Percentiles rank a stretch among this genome's conserved stretches.
These are phyloP conservation scores for Chlamydomonas asymmetrica DNA, from an alignment of 139 green algal genomes.

Conservation along the genomic window DNA sequence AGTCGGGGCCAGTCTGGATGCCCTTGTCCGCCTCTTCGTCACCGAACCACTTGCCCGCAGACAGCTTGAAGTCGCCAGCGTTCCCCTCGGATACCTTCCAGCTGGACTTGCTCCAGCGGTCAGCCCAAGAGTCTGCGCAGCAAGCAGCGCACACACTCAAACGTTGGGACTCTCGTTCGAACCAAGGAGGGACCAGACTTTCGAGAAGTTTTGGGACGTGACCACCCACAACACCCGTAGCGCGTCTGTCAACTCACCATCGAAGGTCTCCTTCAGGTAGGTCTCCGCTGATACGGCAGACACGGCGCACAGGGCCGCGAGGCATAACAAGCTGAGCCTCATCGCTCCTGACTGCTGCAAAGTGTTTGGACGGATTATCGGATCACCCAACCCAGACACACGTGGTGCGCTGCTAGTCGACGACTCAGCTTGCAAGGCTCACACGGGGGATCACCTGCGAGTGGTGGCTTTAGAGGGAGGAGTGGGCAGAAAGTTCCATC, in stretches of 20 bases:
- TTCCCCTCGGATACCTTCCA: slow-evolving; percentile 75
- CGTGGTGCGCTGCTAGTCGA: no score
- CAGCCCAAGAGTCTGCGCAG: slow-evolving; percentile 62
- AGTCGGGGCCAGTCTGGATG: slow-evolving; percentile 81
- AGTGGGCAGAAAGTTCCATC: no score
- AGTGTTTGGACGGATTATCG: no score
- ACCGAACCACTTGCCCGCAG: slow-evolving; percentile 72
- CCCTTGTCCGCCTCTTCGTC: slow-evolving; percentile 67
- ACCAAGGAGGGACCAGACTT: no score
- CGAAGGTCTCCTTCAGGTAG: slow-evolving; percentile 78
- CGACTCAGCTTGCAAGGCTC: no score
- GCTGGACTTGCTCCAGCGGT: slow-evolving; percentile 69
- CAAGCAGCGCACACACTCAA: not conserved
- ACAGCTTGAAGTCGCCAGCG: slow-evolving; percentile 70
- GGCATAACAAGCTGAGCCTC: no score
- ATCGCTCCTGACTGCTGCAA: no score
- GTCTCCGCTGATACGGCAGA: slow-evolving; percentile 52
- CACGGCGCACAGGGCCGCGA: no score
- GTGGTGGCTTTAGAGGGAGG: no score
- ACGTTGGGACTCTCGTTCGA: slow-evolving; percentile 3
- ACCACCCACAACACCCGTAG: not conserved
- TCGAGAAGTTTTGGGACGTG: slow-evolving; percentile 1
- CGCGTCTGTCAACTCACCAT: slow-evolving; percentile 61
- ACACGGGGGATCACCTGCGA: no score
- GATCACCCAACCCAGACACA: no score